Conservation (phyloP, 495 filamentous ascomycete species). For the Neurospora sp. region DNA sequence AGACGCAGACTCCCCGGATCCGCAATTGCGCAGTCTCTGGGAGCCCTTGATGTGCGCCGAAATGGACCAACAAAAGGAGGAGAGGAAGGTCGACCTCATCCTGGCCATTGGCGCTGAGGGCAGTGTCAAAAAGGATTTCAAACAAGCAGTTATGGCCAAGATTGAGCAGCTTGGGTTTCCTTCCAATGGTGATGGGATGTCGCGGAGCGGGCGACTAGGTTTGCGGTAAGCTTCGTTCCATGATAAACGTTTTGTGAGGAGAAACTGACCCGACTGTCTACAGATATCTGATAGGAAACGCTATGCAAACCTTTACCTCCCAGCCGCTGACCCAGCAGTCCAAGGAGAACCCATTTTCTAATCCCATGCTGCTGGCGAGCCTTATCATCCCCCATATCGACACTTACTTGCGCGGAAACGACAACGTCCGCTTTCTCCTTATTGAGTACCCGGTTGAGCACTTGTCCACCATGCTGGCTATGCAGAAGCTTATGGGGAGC, state of each 20-base stretch:
- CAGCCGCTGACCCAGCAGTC: conserved; percentile 33
- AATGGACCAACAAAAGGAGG: conserved; percentile 1
- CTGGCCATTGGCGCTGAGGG: conserved; percentile 34
- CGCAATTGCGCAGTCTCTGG: conserved; percentile 31
- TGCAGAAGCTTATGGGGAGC: conserved; percentile 32
- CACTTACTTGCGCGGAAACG: conserved; percentile 28
- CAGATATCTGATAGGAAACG: conserved; percentile 38
- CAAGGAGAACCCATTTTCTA: conserved; percentile 35
- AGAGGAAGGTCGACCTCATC: conserved; percentile 31
- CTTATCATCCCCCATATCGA: conserved; percentile 38
- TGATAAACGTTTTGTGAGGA: neutral
- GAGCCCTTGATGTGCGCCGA: conserved; percentile 27
- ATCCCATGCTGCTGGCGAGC: conserved; percentile 31
- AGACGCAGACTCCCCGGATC: conserved; percentile 21
- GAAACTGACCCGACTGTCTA: neutral
- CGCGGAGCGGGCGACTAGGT: conserved; percentile 31
- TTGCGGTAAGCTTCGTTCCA: conserved; percentile 25
- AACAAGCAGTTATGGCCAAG: conserved; percentile 22
- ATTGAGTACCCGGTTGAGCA: conserved; percentile 40
- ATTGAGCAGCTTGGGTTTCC: conserved; percentile 31
- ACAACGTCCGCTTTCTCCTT: conserved; percentile 32
- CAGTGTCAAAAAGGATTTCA: conserved; percentile 26
- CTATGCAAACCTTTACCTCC: conserved; percentile 38
- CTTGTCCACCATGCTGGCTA: conserved; percentile 30
- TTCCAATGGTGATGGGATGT: conserved; percentile 21